phyloP scores from a whole-genome alignment of 2,329 filamentous ascomycete species.

The Fusarium sp. region DNA sequence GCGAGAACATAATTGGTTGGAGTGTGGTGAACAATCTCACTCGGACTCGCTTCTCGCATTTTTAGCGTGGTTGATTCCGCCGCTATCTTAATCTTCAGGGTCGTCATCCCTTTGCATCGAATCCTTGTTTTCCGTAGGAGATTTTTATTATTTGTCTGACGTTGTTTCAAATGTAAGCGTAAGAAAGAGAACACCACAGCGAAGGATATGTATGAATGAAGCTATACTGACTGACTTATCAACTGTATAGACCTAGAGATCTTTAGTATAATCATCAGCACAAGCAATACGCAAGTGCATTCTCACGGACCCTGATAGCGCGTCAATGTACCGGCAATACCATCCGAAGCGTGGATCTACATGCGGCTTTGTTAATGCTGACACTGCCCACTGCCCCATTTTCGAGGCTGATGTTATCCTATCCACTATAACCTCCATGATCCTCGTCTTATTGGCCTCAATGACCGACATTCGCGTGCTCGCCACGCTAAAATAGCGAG shows the following conservation, averaged over 20 bases:
- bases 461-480: background rate
- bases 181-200: background rate
- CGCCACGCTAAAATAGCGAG: conserved; percentile 14
- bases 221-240: background rate
- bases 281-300: background rate
- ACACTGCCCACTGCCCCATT: conserved; percentile 37
- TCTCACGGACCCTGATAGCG: background rate
- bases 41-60: conserved; percentile 33
- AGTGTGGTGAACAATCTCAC: background rate
- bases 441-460: conserved; percentile 4
- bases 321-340: background rate
- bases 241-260: background rate
- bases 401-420: conserved; percentile 22
- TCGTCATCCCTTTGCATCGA: background rate
- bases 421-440: background rate
- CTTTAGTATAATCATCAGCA: background rate
- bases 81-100: conserved; percentile 6
- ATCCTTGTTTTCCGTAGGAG: background rate
- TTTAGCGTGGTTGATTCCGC: background rate
- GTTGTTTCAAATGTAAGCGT: background rate
- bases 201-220: background rate
- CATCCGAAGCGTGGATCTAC: conserved; percentile 5
- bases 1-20: conserved; percentile 8
- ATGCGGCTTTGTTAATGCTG: conserved; percentile 11
- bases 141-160: background rate